Conservation (phyloP, 2,329 filamentous ascomycete species). For the Whalleya microplaca region DNA sequence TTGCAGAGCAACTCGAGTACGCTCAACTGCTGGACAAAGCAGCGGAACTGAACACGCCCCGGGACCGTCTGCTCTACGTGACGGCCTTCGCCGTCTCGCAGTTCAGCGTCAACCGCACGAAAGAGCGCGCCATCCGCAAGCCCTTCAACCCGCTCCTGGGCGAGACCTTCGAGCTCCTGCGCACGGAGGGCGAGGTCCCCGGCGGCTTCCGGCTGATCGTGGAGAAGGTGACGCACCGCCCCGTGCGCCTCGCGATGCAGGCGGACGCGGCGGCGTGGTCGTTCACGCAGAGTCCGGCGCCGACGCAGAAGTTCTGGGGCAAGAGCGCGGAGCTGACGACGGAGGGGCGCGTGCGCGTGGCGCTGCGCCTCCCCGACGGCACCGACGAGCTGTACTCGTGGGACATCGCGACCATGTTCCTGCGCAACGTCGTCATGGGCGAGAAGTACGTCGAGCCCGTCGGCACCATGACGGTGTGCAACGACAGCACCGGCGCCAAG, state of each 20-base stretch:
- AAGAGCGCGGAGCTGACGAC: conserved; percentile 95
- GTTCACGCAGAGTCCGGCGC: conserved; percentile 82
- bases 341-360: conserved; percentile 81
- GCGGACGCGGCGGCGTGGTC: conserved; percentile 87
- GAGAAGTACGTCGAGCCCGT: conserved; percentile 98
- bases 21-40: conserved; percentile 80
- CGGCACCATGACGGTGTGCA: conserved; percentile 82
- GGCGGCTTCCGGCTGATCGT: conserved; percentile 87
- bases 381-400: conserved; percentile 85
- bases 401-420: conserved; percentile 84
- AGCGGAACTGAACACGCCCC: conserved; percentile 59
- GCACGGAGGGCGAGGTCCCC: conserved; percentile 73
- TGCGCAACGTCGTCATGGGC: conserved; percentile 95
- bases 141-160: conserved; percentile 97
- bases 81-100: conserved; percentile 89
- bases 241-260: conserved; percentile 90
- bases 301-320: conserved; percentile 97
- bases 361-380: conserved; percentile 67
- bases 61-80: conserved; percentile 80
- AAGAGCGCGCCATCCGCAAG: conserved; percentile 91
- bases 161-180: conserved; percentile 91
- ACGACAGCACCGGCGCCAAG: conserved; percentile 82
- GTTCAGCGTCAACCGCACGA: conserved; percentile 80
- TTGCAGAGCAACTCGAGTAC: conserved; percentile 91
- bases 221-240: conserved; percentile 92